Evolutionary conservation across 257 asterid genomes (phyloP).

Genomic region (Parsonsia alboflavescens): DNA sequence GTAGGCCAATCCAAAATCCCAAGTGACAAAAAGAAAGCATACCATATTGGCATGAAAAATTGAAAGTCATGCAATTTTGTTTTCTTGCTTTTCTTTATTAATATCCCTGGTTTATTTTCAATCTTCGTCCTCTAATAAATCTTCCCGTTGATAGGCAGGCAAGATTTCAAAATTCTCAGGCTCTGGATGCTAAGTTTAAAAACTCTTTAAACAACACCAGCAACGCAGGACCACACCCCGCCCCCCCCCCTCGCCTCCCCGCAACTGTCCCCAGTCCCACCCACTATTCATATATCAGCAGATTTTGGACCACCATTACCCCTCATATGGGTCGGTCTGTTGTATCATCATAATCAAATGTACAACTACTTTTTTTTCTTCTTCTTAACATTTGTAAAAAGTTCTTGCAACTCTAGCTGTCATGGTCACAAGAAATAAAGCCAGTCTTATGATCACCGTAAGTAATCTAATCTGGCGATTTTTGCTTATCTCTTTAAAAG

Average conservation of each 20-base stretch:
- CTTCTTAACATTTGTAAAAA: not conserved
- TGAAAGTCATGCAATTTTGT: constrained; percentile 15
- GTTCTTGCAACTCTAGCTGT: constrained; percentile 10
- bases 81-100: constrained; percentile 18
- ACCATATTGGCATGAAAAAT: not conserved
- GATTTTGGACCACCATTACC: constrained; percentile 15
- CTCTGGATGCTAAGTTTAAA: constrained; percentile 13
- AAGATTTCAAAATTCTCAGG: constrained; percentile 4
- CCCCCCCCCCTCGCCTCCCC: too few species aligned
- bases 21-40: constrained; percentile 13
- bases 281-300: constrained; percentile 2
- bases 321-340: not conserved
- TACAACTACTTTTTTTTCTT: not conserved
- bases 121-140: not conserved
- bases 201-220: not conserved
- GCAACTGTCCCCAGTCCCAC: not conserved
- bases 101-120: not conserved
- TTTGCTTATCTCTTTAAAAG: not conserved
- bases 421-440: constrained; percentile 12
- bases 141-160: constrained; percentile 1
- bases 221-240: too few species aligned
- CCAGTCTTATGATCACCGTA: not conserved
- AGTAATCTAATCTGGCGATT: not conserved
- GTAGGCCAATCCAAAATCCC: constrained; percentile 6
- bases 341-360: not conserved